phyloP scores from a whole-genome alignment of 2,329 filamentous ascomycete species.

The Didymosphaeria variabile region DNA sequence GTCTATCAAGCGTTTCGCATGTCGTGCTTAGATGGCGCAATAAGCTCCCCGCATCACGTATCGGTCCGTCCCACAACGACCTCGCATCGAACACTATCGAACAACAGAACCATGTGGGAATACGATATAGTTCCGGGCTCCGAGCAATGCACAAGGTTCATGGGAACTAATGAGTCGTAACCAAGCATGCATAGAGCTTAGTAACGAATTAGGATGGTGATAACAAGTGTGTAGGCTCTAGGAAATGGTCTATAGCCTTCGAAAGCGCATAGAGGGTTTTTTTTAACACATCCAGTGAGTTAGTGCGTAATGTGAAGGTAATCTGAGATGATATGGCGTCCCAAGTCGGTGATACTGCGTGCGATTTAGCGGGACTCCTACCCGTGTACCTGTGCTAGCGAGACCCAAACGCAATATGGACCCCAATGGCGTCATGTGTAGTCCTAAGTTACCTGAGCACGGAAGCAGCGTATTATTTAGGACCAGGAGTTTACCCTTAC shows the following conservation, averaged over 20 bases:
- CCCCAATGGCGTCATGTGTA: conserved; percentile 5
- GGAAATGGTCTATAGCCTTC: no score
- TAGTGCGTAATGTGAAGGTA: no score
- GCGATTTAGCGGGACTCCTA: background rate
- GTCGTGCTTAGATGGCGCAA: conserved; percentile 35
- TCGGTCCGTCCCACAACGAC: background rate
- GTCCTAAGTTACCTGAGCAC: background rate
- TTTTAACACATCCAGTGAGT: no score
- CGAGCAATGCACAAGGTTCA: background rate
- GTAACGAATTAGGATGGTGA: no score
- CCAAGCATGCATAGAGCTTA: no score
- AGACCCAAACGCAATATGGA: background rate
- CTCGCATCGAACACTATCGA: conserved; percentile 2
- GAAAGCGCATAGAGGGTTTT: no score
- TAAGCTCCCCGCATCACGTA: conserved; percentile 32
- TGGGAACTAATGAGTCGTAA: background rate
- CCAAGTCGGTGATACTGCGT: background rate
- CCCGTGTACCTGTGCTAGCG: background rate
- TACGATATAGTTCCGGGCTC: background rate
- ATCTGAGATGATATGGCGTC: background rate
- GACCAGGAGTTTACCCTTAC: background rate
- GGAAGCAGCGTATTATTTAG: background rate
- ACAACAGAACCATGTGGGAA: background rate
- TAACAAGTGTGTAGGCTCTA: no score
- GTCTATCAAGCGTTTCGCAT: background rate